Percentiles rank a stretch among this genome's conserved stretches.
Evolutionary conservation across 1,139 yeast species (phyloP).

Genomic region (Yamadazyma conglobata): DNA sequence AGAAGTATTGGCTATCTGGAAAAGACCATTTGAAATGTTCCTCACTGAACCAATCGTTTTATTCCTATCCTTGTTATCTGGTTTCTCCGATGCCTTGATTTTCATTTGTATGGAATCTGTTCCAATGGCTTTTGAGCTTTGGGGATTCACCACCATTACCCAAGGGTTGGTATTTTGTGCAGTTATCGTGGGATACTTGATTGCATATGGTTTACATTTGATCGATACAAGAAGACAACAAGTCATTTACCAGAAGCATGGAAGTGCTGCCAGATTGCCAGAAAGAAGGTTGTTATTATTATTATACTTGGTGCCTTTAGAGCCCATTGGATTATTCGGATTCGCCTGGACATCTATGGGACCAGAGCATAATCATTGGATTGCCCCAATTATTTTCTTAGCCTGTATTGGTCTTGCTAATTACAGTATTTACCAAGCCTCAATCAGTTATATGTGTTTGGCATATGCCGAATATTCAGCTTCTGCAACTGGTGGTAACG

Average conservation of each 20-base stretch:
- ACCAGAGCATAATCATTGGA: slow-evolving; percentile 29
- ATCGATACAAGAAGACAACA: slow-evolving; percentile 25
- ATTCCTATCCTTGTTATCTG: slow-evolving; percentile 33
- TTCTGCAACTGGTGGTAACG: slow-evolving; percentile 41
- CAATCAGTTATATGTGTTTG: slow-evolving; percentile 37
- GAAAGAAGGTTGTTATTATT: slow-evolving; percentile 25
- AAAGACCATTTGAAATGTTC: slow-evolving; percentile 36
- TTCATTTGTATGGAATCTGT: slow-evolving; percentile 37
- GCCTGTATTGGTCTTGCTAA: slow-evolving; percentile 34
- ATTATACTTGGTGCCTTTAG: slow-evolving; percentile 27
- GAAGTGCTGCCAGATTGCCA: slow-evolving; percentile 23
- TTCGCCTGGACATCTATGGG: slow-evolving; percentile 39
- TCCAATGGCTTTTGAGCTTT: slow-evolving; percentile 25
- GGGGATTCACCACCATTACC: slow-evolving; percentile 24
- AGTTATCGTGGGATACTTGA: slow-evolving; percentile 28
- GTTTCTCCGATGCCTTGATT: slow-evolving; percentile 37
- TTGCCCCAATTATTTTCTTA: slow-evolving; percentile 34
- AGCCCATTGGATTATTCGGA: slow-evolving; percentile 34
- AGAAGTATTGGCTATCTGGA: slow-evolving; percentile 26
- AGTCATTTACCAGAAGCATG: slow-evolving; percentile 16
- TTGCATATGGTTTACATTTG: slow-evolving; percentile 23
- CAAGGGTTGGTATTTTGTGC: slow-evolving; percentile 29
- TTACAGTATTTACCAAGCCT: slow-evolving; percentile 34
- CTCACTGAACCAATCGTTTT: slow-evolving; percentile 35
- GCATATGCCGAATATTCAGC: slow-evolving; percentile 41